These are phyloP conservation scores for Pilaira anomala DNA, from an alignment of 192 early-diverging fungal genomes.

Conservation along the genomic window DNA sequence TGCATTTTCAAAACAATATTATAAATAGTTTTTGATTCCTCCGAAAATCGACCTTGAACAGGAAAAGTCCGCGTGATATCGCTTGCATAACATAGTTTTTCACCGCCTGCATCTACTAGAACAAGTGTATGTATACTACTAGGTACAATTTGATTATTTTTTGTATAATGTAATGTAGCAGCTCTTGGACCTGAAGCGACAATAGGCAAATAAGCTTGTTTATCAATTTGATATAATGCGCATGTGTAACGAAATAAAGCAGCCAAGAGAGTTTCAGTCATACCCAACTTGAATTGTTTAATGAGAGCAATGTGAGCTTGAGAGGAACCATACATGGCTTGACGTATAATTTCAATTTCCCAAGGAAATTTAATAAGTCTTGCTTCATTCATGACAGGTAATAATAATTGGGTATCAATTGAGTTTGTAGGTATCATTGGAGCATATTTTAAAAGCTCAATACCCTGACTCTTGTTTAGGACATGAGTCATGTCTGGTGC, in stretches of 20 bases:
- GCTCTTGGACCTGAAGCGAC: constrained; percentile 75
- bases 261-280: constrained; percentile 72
- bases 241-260: constrained; percentile 77
- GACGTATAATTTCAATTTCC: constrained; percentile 77
- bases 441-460: constrained; percentile 12
- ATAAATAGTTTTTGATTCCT: constrained; percentile 77
- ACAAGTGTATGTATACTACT: constrained; percentile 50
- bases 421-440: constrained; percentile 7
- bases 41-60: constrained; percentile 67
- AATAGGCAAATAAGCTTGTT: constrained; percentile 86
- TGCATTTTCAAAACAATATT: constrained; percentile 81
- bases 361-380: constrained; percentile 81
- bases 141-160: constrained; percentile 61
- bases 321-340: constrained; percentile 68
- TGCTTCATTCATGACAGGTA: constrained; percentile 65
- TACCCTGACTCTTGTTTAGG: constrained; percentile 46
- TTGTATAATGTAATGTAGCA: constrained; percentile 81
- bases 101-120: constrained; percentile 86
- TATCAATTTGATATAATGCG: constrained; percentile 57
- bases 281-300: constrained; percentile 59
- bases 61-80: constrained; percentile 94
- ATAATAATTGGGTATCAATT: constrained; percentile 27
- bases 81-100: constrained; percentile 77
- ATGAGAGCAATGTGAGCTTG: constrained; percentile 82
- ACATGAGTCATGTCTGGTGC: constrained; percentile 48